A percentile compares a stretch with the other conserved stretches of the same genome.
phyloP scores from a whole-genome alignment of 192 early-diverging fungal species.

The Umbelopsis ramanniana region DNA sequence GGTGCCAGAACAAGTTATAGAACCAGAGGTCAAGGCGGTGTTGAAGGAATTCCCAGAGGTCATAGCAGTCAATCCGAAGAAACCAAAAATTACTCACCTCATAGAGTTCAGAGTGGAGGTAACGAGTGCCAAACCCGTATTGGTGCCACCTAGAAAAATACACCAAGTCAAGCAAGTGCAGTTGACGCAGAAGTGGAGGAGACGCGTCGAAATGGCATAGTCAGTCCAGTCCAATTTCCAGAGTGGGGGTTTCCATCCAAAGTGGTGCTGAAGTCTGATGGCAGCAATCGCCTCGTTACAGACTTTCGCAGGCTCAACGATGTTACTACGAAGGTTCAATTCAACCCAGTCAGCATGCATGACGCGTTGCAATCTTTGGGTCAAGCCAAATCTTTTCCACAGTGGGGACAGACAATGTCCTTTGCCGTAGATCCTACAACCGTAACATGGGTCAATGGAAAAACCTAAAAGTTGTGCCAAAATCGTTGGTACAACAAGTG shows the following conservation, averaged over 20 bases:
- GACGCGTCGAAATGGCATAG: background rate
- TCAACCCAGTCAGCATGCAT: background rate
- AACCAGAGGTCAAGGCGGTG: too few species aligned
- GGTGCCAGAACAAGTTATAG: too few species aligned
- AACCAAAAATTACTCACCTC: background rate
- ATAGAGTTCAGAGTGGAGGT: background rate
- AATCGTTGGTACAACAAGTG: too few species aligned
- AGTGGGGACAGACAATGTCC: too few species aligned
- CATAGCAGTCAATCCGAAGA: background rate
- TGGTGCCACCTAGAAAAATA: background rate
- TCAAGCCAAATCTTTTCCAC: background rate
- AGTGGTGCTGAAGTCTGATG: background rate
- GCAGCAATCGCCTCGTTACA: background rate
- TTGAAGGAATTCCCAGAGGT: too few species aligned
- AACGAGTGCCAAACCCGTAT: background rate
- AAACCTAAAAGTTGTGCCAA: too few species aligned
- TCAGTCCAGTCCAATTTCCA: background rate
- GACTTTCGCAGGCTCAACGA: background rate
- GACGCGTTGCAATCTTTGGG: background rate
- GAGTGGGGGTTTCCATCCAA: background rate
- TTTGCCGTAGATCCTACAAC: too few species aligned
- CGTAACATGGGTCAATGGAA: too few species aligned
- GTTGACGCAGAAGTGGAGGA: background rate
- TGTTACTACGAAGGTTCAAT: background rate
- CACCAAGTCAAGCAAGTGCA: background rate